A percentile compares a stretch with the other conserved stretches of the same genome.
These are phyloP conservation scores for Fusarium goolgardi DNA, from an alignment of 2,329 filamentous ascomycete species.

Conservation along the genomic window DNA sequence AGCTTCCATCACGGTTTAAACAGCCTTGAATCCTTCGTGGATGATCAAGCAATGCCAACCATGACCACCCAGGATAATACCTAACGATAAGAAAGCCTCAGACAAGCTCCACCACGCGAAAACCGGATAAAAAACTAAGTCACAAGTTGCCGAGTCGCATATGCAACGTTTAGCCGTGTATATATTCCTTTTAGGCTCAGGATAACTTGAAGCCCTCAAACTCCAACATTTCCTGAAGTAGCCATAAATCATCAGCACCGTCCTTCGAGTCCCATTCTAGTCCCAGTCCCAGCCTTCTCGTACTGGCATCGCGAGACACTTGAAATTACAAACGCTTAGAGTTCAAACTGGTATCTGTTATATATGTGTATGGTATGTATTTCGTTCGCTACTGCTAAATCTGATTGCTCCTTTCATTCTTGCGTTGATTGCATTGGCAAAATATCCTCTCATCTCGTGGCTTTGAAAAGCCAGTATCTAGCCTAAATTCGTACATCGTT, in stretches of 20 bases:
- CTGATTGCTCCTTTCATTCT: constrained; percentile 37
- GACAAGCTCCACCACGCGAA: not conserved
- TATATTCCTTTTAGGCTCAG: not conserved
- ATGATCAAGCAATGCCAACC: not conserved
- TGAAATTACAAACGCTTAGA: not conserved
- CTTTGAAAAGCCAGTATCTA: constrained; percentile 28
- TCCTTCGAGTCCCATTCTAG: not conserved
- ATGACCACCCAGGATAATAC: not conserved
- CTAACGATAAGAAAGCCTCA: not conserved
- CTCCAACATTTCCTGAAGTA: constrained; percentile 6
- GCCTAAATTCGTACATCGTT: constrained; percentile 21
- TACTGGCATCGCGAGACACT: not conserved
- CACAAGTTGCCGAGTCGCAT: not conserved
- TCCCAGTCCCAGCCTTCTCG: not conserved
- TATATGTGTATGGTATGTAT: not conserved
- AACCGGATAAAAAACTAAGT: not conserved
- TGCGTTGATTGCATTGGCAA: constrained; percentile 32
- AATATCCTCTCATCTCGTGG: constrained; percentile 8
- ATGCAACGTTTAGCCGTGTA: not conserved
- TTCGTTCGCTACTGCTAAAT: constrained; percentile 6
- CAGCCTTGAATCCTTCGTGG: not conserved
- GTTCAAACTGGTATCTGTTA: not conserved
- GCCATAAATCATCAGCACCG: constrained; percentile 24
- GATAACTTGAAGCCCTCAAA: not conserved
- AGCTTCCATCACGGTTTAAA: not conserved